Evolutionary conservation across 2,329 filamentous ascomycete species (phyloP), one percentile per base, ranked within the genome.

Genomic region (Epichloe baconii): DNA sequence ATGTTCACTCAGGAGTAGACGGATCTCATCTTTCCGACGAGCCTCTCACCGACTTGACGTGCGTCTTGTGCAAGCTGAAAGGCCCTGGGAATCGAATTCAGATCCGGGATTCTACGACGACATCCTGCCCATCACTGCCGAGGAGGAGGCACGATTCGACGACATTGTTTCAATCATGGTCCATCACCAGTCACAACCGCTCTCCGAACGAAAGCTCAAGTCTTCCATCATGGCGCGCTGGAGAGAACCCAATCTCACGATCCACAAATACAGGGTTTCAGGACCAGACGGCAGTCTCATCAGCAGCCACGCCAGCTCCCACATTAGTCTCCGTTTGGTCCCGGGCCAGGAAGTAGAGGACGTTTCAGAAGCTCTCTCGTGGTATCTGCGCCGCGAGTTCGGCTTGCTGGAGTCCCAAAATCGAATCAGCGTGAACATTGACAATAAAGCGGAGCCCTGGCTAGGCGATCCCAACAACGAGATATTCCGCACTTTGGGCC

Each of bases 1-100:
- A 98, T 66, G 77, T 95, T 2, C 93, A 98, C 67, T 95, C 88
- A 54, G 93, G 93, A 61, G 91, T 98, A n/a, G 91, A 97, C 61
- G 93, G 93, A 40, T 95, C 89, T 54, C 82, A 86, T 55, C 79
- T 94, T 69, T 80, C 93, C 54, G 88, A 95, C 53, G 93, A 98
- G 63, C 88, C 91, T 0, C 73, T 97, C 8, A 95, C 94, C 41
- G 93, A 98, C 64, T 75, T 98, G 1, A 90, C 94, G 3, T 77
- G 86, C 55, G 74, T 97, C 1, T 74, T 98, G 5, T 81, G 86
- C 1, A 89, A 82, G 49, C 75, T 98, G 40, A 93, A 94, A 50
- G 88, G 88, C 0, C 78, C 77, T 0, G 82, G 85, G 46, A 95
- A 94, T 56, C 79, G 80, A 19, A 82, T 98, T 51, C 83, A 85